Base-by-base conservation (phyloP, 2,329 filamentous ascomycete genomes). In the Pezicula neosporulosa region DNA sequence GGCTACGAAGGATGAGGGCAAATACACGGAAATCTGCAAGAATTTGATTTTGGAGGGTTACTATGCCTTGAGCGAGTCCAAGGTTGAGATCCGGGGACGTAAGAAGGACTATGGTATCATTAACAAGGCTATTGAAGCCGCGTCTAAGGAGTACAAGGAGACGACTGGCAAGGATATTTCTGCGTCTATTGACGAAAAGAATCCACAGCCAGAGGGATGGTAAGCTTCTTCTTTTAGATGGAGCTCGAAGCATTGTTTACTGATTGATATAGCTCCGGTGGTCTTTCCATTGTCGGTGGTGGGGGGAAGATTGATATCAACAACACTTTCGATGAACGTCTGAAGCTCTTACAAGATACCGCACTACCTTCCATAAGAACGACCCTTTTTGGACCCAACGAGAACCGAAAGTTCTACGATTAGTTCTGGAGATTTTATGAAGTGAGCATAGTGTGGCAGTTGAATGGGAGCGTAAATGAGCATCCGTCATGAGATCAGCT, bases 231-330 rank as follows among this genome's bases (percentile, higher is more conserved):
- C 28, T 41, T 36, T 48, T 4, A 9, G 50, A 6, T 6, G 16
- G 16, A 19, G 12, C 48, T 43, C 33, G 43, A 39, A 49, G 2
- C 19, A 24, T 27, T 28, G 18, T 36, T 52, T 47, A 58, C 56
- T 58, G 46, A 59, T 30, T 16, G 35, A 48, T 36, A 55, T 61
- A 97, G 94, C 65, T 80, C 91, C 54, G 94, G 94, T 54, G 94
- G 94, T 63, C 79, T 96, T 52, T 70, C 82, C 52, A 84, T 99
- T 59, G 73, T 96, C 50, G 90, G 92, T 58, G 86, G 88, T 60
- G 80, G 79, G 59, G 94, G 94, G 69, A 97, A 93, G 80, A 97
- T 99, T 69, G 91, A 96, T 65, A 93, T 99, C 72, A 92, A 97
- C 82, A 97, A 99, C 78, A 97, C 94, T 50, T 89, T 97, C 62